Evolutionary conservation across 345 rosid genomes (phyloP), one percentile per base, ranked within the genome.

Genomic region (Litchi chinensis): DNA sequence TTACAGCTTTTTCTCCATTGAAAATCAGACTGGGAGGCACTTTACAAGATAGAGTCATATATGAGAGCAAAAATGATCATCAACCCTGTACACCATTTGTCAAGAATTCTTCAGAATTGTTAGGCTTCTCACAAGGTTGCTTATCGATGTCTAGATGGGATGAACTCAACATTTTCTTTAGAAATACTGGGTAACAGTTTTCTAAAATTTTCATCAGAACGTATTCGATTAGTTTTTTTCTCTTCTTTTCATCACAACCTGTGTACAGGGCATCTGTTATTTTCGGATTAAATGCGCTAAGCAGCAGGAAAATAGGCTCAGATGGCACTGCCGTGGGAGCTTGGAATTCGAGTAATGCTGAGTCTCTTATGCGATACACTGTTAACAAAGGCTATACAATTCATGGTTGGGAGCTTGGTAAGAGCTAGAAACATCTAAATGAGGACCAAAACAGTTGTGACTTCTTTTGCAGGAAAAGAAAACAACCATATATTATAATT

Each of bases 1-100:
- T 67, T 77, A 81, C 91, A 95, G 98, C 93, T 41, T 90, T 93
- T 80, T 86, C 91, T 37, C 95, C 93, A 13, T 79, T 92, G 78
- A 89, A 88, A 82, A 89, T 93, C 59, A 91, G 95, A 85, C n/a
- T 92, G 82, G 98, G 97, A 40, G 98, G 98, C 37, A 87, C 93
- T 22, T 85, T 91, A 76, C 93, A 93, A 81, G 95, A 93, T 72
- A 74, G 75, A 65, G 90, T 88, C 52, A 65, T 56, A 65, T 92
- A 92, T 79, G 90, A 84, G 74, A 81, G 76, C 43, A 78, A 68
- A 71, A 88, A 85, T 46, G 67, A 39, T 54, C 62, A 69, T 56
- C 79, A 79, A 65, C 84, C 90, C 13, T 90, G 93, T 74, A 32
- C 82, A 40, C 80, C 86, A 43, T 89, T 92, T 72, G 69, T 70